A percentile compares a stretch with the other conserved stretches of the same genome.
Conservation (phyloP, 371 early-diverging fungal species). For the Mucor plumbeus region DNA sequence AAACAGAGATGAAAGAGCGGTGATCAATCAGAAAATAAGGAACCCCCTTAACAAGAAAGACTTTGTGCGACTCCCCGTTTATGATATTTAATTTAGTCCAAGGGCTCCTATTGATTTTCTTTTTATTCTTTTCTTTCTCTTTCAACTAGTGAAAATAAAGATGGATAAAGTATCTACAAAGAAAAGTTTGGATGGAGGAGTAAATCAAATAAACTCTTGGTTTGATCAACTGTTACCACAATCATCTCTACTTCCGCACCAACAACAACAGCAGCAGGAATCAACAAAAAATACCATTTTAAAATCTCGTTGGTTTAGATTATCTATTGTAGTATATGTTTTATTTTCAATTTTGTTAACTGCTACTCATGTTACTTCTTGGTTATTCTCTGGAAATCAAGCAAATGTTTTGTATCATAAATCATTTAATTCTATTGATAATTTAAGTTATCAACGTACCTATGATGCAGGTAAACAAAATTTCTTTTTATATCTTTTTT, state of each 20-base stretch:
- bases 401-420: not conserved
- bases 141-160: not conserved
- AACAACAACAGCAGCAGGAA: slow-evolving; percentile 23
- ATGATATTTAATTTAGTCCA: slow-evolving; percentile 4
- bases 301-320: slow-evolving; percentile 35
- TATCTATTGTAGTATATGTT: slow-evolving; percentile 37
- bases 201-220: slow-evolving; percentile 14
- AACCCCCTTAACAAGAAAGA: not conserved
- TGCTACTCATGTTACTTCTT: slow-evolving; percentile 35
- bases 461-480: slow-evolving; percentile 44
- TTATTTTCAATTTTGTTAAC: slow-evolving; percentile 46
- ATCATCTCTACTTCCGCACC: slow-evolving; percentile 9
- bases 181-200: not conserved
- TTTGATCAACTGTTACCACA: slow-evolving; percentile 17
- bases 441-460: slow-evolving; percentile 36
- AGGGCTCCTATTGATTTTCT: slow-evolving; percentile 7
- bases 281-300: slow-evolving; percentile 13
- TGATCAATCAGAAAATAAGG: slow-evolving; percentile 4
- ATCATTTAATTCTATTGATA: not conserved
- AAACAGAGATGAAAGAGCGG: not conserved
- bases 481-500: not conserved
- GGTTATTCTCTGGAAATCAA: slow-evolving; percentile 18
- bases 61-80: slow-evolving; percentile 8
- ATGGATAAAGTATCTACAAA: slow-evolving; percentile 3
- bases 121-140: not conserved